Evolutionary conservation across 306 rosid genomes (phyloP).

Genomic region (Luffa aegyptiaca): DNA sequence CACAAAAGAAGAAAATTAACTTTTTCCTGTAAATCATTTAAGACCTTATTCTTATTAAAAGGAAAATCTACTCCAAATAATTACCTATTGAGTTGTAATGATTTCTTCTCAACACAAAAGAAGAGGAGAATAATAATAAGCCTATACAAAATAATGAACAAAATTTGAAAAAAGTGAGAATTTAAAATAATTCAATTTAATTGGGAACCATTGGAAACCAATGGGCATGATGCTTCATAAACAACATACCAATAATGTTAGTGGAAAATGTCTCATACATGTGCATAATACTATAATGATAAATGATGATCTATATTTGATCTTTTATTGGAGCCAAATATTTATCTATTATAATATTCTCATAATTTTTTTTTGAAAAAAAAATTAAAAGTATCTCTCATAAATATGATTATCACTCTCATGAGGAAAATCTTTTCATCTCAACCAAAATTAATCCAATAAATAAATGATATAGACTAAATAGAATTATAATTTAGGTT

Average conservation of each 20-base stretch:
- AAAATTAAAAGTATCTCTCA: no score
- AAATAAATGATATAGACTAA: no score
- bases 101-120: not conserved
- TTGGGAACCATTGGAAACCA: not conserved
- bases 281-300: slow-evolving; percentile 1
- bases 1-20: no score
- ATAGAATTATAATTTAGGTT: no score
- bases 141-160: not conserved
- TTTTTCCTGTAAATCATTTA: no score
- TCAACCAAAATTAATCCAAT: no score
- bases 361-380: not conserved
- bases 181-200: not conserved
- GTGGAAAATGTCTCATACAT: not conserved
- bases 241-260: not conserved
- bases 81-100: not conserved
- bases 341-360: not conserved
- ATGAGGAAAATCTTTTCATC: no score
- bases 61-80: not conserved
- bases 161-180: not conserved
- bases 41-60: no score
- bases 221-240: not conserved
- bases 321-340: not conserved
- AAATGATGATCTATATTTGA: not conserved
- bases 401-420: no score
- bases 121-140: not conserved